Conservation (phyloP, 768 basidiomycete genomes). For the Lactarius evosmus region DNA sequence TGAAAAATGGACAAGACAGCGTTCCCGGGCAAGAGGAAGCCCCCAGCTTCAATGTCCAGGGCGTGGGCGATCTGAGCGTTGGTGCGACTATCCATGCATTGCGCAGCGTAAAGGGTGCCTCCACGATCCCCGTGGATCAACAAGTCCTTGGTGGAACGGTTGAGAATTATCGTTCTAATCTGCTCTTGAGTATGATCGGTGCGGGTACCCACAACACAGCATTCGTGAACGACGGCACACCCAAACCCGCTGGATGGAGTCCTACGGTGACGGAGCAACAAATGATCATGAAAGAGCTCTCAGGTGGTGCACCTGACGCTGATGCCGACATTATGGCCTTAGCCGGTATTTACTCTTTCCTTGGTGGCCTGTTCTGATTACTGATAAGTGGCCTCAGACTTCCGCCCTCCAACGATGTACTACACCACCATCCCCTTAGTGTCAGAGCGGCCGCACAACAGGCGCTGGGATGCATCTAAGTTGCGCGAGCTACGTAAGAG, state of each 20-base stretch:
- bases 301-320: conserved; percentile 68
- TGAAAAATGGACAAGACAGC: conserved; percentile 76
- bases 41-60: conserved; percentile 66
- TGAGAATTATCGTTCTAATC: conserved; percentile 92
- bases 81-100: conserved; percentile 87
- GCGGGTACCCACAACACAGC: conserved; percentile 64
- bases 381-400: conserved; percentile 50
- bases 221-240: conserved; percentile 51
- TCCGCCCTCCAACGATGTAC: conserved; percentile 91
- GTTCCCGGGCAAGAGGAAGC: conserved; percentile 58
- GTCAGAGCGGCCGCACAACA: conserved; percentile 77
- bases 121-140: conserved; percentile 87
- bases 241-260: conserved; percentile 64
- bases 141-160: conserved; percentile 89
- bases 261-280: conserved; percentile 89
- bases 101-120: conserved; percentile 86
- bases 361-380: neutral
- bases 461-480: conserved; percentile 91
- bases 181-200: conserved; percentile 84
- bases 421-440: conserved; percentile 93
- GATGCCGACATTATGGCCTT: conserved; percentile 84
- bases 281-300: conserved; percentile 93
- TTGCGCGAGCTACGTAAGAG: conserved; percentile 92
- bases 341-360: conserved; percentile 53
- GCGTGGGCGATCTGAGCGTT: conserved; percentile 80